Evolutionary conservation across 2,329 filamentous ascomycete genomes (phyloP), one percentile per base, ranked within the genome.

Genomic region (Plectosphaerella plurivora): DNA sequence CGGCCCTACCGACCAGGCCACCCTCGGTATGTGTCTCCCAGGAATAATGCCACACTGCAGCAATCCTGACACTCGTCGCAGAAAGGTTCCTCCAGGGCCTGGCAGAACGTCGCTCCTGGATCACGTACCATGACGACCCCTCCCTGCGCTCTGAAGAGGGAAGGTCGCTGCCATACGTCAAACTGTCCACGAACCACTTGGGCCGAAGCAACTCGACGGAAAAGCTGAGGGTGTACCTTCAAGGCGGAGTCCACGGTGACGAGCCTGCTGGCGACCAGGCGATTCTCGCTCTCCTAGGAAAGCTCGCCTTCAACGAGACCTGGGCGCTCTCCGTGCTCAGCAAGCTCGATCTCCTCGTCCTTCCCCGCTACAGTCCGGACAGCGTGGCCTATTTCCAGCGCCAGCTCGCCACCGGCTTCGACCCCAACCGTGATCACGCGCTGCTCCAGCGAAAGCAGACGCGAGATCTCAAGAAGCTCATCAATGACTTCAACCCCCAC

Each of bases 291-390:
- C 35, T 55, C 22, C 47, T 55, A 3, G 53, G 53, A 7, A 52
- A 53, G 24, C 35, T 55, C n/a, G 47, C 48, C 18, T 36, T 16
- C 37, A 47, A 55, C 47, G 45, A 42, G 25, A 53, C 41, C 10
- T 55, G 51, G 51, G 45, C 53, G 14, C 36, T 25, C 8, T 50
- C 47, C 10, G 33, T 55, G 8, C 44, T 55, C 15, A 35, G 50
- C 18, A 55, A 53, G 18, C 41, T 45, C 15, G 41, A 55, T 36
- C 14, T 55, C 20, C 15, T 53, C 14, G 35, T 55, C 16, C 51
- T 55, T 7, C 53, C 53, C 1, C 44, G 47, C 7, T 55, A 55
- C 42, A 55, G 68, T 22, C 64, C 65, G 0, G 66, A 68, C n/a
- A 66, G 66, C 1, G 62, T 66, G 2, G 64, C 57, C 11, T 53